Base-by-base conservation (phyloP, 2,329 filamentous ascomycete genomes). In the Alternaria arborescens region DNA sequence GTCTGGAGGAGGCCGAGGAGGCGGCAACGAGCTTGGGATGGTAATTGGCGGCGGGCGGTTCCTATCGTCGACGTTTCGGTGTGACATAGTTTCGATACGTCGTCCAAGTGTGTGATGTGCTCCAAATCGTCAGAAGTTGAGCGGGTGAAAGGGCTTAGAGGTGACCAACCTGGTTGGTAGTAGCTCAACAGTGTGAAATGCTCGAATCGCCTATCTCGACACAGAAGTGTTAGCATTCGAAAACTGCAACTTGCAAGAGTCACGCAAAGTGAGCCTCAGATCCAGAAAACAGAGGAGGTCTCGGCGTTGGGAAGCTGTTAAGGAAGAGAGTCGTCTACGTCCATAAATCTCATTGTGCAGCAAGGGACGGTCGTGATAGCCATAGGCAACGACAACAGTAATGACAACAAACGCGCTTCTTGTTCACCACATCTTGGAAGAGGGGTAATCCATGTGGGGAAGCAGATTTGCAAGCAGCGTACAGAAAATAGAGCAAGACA, bases 11-110 rank as follows among this genome's bases (percentile, higher is more conserved):
- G 44, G 52, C 46, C 56, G 60, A 30, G 62, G 63, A 3, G 56
- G 59, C 18, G 62, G 60, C 40, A 62, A 52, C 32, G 52, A 32
- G 14, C 24, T 24, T 20, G 71, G 68, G 4, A 75, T 60, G 5
- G 59, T 42, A 36, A 74, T 73, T 3, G 70, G 71, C 32, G 71
- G 69, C 16, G 72, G 74, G 40, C 71, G 70, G 59, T 64, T 73
- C 65, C 68, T 73, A n/a, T 62, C 52, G 14, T 66, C 67, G 12
- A 52, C 32, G 18, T 53, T 30, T 16, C 55, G 52, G 8, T 63
- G 42, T 7, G 69, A 60, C 71, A 75, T 75, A 5, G 34, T 46
- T 22, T 40, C 43, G 52, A 14, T 16, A 24, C 26, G 26, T 52
- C 20, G 38, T 20, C 14, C 12, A 40, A 28, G 14, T 26, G 52